Base-by-base conservation (phyloP, 2,329 filamentous ascomycete species). In the Westerdykella sp. region DNA sequence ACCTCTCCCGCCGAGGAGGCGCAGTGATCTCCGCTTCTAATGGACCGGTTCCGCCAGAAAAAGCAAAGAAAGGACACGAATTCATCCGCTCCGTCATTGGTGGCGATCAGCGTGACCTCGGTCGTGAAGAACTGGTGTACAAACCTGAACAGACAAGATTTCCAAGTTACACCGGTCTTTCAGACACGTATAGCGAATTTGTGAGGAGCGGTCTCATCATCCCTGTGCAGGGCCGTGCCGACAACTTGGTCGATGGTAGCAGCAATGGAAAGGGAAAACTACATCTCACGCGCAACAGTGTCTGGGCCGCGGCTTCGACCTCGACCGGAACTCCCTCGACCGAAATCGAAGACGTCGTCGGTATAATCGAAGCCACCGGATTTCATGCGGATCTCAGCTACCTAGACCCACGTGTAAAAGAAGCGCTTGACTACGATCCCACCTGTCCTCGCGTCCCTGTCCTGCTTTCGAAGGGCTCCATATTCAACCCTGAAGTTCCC, bases 291-390 rank as follows among this genome's bases (percentile, higher is more conserved):
- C n/a, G 7, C 7, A 15, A 35, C n/a, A 35, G 32, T 18, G 32
- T 13, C 3, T 35, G 32, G 32, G 25, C 25, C 7, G 25, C 25
- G 4, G 11, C 25, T 10, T 28, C 25, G 25, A 10, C 25, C 25
- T 13, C 10, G 6, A 35, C 9, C 9, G 16, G 3, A 15, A 14
- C 16, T 14, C n/a, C 32, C n/a, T 6, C 32, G 32, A 14, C 16
- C n/a, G 34, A 16, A 1, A 2, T 87, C 2, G 60, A 74, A 0
- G 69, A 83, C 39, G 67, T 90, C 23, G 78, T 77, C 0, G 84
- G 81, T 0, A 73, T 93, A 10, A 72, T 94, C 1, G 73, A 87
- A 14, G 86, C 86, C 0, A 91, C 85, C 0, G 87, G 87, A 1
- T 94, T 87, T 58, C 74, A 77, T 1, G 67, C 75, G 0, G 81